phyloP scores from a whole-genome alignment of 495 filamentous ascomycete genomes.

The Chaetomidium leptoderma region DNA sequence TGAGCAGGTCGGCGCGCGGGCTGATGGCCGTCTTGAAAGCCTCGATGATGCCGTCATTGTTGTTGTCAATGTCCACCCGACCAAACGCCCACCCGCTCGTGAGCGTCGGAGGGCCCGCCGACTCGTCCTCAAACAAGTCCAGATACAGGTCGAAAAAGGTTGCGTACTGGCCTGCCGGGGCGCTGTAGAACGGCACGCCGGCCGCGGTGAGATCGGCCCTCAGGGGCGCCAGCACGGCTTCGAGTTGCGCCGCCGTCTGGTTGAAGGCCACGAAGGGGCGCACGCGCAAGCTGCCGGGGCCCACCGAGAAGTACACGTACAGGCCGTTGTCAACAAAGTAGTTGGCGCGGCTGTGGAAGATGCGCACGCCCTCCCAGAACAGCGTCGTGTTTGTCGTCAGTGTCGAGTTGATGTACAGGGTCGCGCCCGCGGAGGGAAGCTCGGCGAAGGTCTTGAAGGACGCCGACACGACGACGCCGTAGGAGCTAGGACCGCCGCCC shows the following conservation, averaged over 20 bases:
- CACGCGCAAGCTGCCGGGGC: constrained; percentile 22
- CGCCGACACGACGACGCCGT: constrained; percentile 51
- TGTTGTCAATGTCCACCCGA: background rate
- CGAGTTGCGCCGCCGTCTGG: background rate
- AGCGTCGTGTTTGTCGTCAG: constrained; percentile 27
- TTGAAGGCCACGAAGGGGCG: constrained; percentile 35
- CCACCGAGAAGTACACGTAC: constrained; percentile 40
- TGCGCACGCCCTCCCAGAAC: constrained; percentile 44
- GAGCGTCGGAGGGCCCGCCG: background rate
- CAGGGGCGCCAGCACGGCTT: background rate
- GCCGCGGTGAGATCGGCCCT: background rate
- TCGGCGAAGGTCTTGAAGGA: constrained; percentile 45
- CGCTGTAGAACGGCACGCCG: background rate
- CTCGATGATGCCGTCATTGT: background rate
- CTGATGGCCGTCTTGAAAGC: background rate
- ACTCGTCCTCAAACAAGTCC: background rate
- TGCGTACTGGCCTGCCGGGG: background rate
- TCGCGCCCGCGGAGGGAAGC: constrained; percentile 27
- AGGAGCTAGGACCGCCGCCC: constrained; percentile 51
- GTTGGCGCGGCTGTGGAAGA: constrained; percentile 46
- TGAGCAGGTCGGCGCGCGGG: background rate
- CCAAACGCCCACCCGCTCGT: background rate
- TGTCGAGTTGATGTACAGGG: constrained; percentile 31
- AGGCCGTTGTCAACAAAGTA: constrained; percentile 43
- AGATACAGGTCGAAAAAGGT: background rate